phyloP scores from a whole-genome alignment of 371 early-diverging fungal species.

The Umbelopsis sp. region DNA sequence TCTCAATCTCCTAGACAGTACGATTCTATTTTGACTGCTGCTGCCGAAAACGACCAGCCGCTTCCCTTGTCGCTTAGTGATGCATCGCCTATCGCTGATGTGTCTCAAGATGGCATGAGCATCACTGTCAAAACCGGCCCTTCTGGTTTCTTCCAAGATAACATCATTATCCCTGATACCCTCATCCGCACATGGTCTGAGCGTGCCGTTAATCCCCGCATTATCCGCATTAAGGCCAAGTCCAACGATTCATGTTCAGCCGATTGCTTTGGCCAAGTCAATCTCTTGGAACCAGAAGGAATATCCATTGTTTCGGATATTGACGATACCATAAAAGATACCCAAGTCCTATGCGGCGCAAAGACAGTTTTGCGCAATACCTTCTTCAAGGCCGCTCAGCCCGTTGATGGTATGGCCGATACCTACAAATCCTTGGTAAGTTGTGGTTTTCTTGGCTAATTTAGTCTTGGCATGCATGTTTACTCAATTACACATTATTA shows the following conservation, averaged over 20 bases:
- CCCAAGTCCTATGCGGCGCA: constrained; percentile 72
- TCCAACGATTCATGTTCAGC: constrained; percentile 18
- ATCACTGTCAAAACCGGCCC: background rate
- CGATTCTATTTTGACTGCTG: background rate
- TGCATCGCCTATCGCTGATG: constrained; percentile 3
- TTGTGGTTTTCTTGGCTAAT: constrained; percentile 14
- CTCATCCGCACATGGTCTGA: constrained; percentile 14
- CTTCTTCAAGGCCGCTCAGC: constrained; percentile 64
- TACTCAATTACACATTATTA: constrained; percentile 10
- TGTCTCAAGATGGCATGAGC: constrained; percentile 22
- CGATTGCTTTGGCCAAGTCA: constrained; percentile 43
- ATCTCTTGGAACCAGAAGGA: constrained; percentile 62
- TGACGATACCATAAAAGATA: constrained; percentile 89
- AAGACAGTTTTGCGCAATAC: constrained; percentile 69
- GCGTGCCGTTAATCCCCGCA: background rate
- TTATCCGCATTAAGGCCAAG: constrained; percentile 15
- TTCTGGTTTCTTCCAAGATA: constrained; percentile 15
- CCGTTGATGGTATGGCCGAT: constrained; percentile 74
- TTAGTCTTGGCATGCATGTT: constrained; percentile 25
- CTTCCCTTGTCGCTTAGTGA: constrained; percentile 12
- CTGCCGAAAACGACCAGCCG: constrained; percentile 13
- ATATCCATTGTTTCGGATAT: constrained; percentile 87
- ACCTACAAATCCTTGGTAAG: constrained; percentile 67
- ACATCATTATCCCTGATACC: constrained; percentile 8
- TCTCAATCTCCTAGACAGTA: background rate